Conservation (phyloP, 169 alveolate species). For the Plasmodium gallinaceum region DNA sequence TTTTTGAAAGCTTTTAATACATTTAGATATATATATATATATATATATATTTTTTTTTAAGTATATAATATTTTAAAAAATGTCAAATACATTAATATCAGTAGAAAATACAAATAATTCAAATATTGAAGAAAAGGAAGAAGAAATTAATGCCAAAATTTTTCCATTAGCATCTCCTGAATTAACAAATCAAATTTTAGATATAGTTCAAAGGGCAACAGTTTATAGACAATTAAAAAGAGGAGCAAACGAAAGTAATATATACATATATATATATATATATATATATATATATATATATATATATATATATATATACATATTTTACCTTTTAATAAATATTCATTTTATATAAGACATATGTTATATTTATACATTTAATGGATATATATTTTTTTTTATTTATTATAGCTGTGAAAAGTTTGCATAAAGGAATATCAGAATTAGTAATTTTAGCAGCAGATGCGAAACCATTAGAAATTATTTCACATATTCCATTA, state of each 20-base stretch:
- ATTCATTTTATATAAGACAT: too few relatives aligned
- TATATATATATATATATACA: neutral
- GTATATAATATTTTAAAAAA: neutral
- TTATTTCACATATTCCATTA: slow-evolving; percentile 97
- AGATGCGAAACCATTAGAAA: slow-evolving; percentile 99
- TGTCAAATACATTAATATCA: slow-evolving; percentile 6
- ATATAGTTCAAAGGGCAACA: slow-evolving; percentile 94
- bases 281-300: neutral
- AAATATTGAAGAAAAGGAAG: slow-evolving; percentile 24
- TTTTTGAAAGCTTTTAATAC: neutral
- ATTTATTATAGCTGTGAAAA: slow-evolving; percentile 94
- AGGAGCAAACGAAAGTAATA: slow-evolving; percentile 94
- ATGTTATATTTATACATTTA: too few relatives aligned
- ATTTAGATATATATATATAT: neutral
- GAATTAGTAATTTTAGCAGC: slow-evolving; percentile 99
- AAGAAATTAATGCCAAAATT: slow-evolving; percentile 89
- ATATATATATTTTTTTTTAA: slow-evolving; percentile 8
- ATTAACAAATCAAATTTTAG: slow-evolving; percentile 89
- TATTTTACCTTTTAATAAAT: neutral
- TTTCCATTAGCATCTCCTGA: slow-evolving; percentile 93
- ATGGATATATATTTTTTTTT: neutral
- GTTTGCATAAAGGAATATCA: slow-evolving; percentile 97
- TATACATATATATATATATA: neutral
- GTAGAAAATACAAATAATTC: slow-evolving; percentile 3
- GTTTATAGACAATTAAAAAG: slow-evolving; percentile 95